Base-by-base conservation (phyloP, 495 filamentous ascomycete genomes). In the Lophiostoma macrostomum region DNA sequence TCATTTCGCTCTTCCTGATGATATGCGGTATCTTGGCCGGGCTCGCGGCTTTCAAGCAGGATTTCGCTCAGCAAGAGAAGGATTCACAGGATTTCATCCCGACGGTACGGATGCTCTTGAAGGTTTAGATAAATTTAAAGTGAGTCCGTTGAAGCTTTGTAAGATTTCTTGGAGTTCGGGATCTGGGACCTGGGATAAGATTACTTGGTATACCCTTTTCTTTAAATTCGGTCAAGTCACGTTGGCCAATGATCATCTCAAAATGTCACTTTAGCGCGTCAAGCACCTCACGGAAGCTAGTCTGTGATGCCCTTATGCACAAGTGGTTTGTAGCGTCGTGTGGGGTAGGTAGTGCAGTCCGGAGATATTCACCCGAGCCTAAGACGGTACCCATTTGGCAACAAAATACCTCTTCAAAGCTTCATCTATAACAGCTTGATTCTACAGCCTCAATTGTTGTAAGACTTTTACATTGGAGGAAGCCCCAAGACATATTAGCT, bases 11-110 rank as follows among this genome's bases (percentile, higher is more conserved):
- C 27, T 45, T 73, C 1, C 84, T 90, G 60, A 88, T 90, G 81
- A 79, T 79, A 14, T 71, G 74, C 13, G 83, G 78, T 4, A 90
- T 90, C 57, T 69, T 89, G 28, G 83, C 80, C 16, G 86, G 81
- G 3, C 82, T 90, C 19, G 86, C 86, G 3, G 86, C 85, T 5
- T 90, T 89, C 64, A 84, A 78, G 6, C 73, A 88, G 64, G 78
- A 79, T 8, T 82, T 80, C 43, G 73, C 70, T 20, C 69, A 90
- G 66, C 85, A 88, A 65, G 73, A 86, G 70, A 70, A 78, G 23
- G 85, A 85, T 61, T 85, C 84, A 8, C 71, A 85, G 64, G 67
- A 83, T 20, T 85, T 88, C 43, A 78, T 87, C 42, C 77, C 79
- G 7, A 81, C 79, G 18, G 35, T 58, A 16, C 34, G 40, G 18